Base-by-base conservation (phyloP, 805 yeast species). In the Millerozyma miso region DNA sequence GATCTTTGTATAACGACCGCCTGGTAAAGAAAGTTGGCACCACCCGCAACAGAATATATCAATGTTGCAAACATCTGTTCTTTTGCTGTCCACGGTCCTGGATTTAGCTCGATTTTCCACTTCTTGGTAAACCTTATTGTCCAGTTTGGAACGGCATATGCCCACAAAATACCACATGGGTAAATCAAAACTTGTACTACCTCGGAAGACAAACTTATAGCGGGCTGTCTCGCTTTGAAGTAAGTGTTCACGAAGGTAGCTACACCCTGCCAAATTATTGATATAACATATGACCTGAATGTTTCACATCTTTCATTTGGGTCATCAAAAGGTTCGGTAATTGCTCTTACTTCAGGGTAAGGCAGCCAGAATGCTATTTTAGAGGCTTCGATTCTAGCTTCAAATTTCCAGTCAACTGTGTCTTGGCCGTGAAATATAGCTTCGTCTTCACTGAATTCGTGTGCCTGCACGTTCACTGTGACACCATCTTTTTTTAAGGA, bases 41-140 rank as follows among this genome's bases (percentile, higher is more conserved):
- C 29, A 8, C 38, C 14, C 4, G 43, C 19, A 19, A 40, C 37
- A 5, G 43, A 29, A 8, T 36, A 33, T 32, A 45, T 36, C 41
- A 71, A 54, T 5, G 87, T 77, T 1, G 83, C 68, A 45, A 83
- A 69, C 81, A 80, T 79, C 57, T 82, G 88, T 52, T 81, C 87
- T 54, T 81, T 81, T 48, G 59, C 66, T 20, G 70, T 64, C 83
- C 85, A 83, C 10, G 83, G 83, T 7, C 87, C 85, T 2, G 82
- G 83, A 56, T 79, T 79, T 40, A 81, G 56, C 5, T 70, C 65
- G 44, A 60, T 52, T 53, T 33, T 58, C 47, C 56, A 51, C 7
- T 46, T 31, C 17, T 15, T 15, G 10, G 29, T 23, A 8, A 32
- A 8, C 33, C 44, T 56, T 42, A 62, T 46, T 26, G 49, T 52